Conservation (phyloP, 176 grass and related monocot species). For the Zoysia pacifica region DNA sequence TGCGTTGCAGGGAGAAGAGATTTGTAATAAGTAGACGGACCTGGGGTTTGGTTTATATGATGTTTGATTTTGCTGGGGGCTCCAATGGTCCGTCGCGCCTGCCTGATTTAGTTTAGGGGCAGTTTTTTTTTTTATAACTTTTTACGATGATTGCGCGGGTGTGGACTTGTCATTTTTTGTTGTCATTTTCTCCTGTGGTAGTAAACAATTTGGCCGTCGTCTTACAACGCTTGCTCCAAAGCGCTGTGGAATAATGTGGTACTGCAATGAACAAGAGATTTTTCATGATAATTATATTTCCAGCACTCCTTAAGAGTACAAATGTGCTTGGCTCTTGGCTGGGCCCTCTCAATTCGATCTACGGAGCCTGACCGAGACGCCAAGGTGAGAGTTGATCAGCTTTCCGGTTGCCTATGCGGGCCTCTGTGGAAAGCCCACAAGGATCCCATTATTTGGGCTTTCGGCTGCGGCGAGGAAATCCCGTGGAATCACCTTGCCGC, state of each 20-base stretch:
- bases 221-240: not conserved
- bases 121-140: not conserved
- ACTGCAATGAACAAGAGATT: not conserved
- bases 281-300: not conserved
- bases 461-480: too few relatives aligned
- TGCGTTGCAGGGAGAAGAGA: not conserved
- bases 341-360: too few relatives aligned
- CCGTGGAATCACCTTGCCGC: too few relatives aligned
- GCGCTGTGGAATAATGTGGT: constrained; percentile 46
- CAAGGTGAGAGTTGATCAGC: too few relatives aligned
- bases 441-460: too few relatives aligned
- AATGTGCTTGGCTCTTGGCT: too few relatives aligned
- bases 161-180: not conserved
- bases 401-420: too few relatives aligned
- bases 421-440: too few relatives aligned
- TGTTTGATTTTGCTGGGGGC: not conserved
- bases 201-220: not conserved
- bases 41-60: not conserved
- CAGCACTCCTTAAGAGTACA: not conserved
- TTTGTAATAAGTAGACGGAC: not conserved
- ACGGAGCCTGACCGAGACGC: too few relatives aligned
- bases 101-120: not conserved
- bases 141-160: not conserved
- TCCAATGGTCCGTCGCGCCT: constrained; percentile 14
- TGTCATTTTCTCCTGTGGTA: not conserved